phyloP scores from a whole-genome alignment of 2,329 filamentous ascomycete genomes.

The Claviceps cyperi region DNA sequence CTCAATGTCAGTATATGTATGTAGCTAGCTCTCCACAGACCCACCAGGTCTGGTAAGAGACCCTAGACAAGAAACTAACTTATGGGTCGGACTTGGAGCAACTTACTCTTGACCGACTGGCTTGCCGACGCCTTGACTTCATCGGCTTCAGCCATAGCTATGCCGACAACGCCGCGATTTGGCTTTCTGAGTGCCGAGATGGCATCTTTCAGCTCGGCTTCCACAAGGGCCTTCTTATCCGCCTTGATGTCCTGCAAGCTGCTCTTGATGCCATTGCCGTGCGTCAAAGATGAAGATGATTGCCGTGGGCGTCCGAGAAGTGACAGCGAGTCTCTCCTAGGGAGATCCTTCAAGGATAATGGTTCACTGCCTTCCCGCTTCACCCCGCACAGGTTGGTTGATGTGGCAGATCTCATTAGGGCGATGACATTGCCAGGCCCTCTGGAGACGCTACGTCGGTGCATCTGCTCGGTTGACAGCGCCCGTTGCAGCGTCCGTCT shows the following conservation, averaged over 20 bases:
- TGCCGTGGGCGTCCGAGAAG: conserved; percentile 24
- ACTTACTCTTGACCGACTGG: conserved; percentile 34
- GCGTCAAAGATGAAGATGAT: conserved; percentile 18
- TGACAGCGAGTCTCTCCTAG: conserved; percentile 23
- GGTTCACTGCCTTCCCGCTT: conserved; percentile 57
- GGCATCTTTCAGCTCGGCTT: conserved; percentile 58
- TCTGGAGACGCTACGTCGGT: conserved; percentile 36
- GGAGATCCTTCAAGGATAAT: conserved; percentile 33
- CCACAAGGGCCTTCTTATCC: conserved; percentile 50
- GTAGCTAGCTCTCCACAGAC: no score
- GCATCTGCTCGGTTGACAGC: conserved; percentile 43
- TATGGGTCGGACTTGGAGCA: background rate
- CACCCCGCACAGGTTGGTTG: conserved; percentile 41
- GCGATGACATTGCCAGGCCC: conserved; percentile 45
- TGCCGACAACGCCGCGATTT: conserved; percentile 55
- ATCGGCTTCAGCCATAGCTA: conserved; percentile 50
- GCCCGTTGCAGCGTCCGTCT: conserved; percentile 46
- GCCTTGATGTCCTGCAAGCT: conserved; percentile 41
- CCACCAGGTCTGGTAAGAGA: background rate
- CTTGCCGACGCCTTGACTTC: conserved; percentile 42
- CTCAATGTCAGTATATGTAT: conserved; percentile 15
- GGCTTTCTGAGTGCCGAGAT: conserved; percentile 63
- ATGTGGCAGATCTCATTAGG: conserved; percentile 54
- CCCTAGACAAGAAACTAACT: background rate
- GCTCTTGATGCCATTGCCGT: conserved; percentile 33